Base-by-base conservation (phyloP, 805 yeast species). In the Jamesozyma gamospora region DNA sequence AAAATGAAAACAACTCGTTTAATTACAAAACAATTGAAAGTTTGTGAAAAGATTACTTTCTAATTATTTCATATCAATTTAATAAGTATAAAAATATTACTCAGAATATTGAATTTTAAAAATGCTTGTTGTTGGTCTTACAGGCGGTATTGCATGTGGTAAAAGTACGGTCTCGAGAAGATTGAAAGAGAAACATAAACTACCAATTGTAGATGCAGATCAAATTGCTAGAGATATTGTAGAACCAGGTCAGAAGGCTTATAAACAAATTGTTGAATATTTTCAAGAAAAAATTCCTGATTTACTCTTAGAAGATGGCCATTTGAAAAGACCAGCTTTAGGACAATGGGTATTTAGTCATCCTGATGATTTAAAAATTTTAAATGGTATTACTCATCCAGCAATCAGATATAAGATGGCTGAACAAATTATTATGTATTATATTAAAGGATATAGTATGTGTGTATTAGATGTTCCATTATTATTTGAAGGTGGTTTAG, bases 131-230 rank as follows among this genome's bases (percentile, higher is more conserved):
- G 72, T 92, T 5, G 99, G 99, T 1, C 71, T 92, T n/a, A 92
- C 98, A 0, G 99, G 99, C 2, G 96, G 96, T 1, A 92, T 92
- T 36, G 95, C 96, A 4, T 73, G 92, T n/a, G 99, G 99, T 3
- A 92, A 92, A 54, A 81, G 95, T 15, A 90, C 97, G 0, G 96
- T 84, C 0, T 84, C 96, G 0, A 54, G 63, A 14, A 59, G 72
- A 28, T 62, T 92, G 10, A 45, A 58, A 4, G 71, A 74, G 9
- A 62, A 74, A 10, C 70, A 78, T 52, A 54, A 66, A 2, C 43
- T 82, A 4, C 70, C 81, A 0, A 61, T 92, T 1, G 70, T 92
- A 1, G 98, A 92, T 64, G 97, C 98, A 1, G 99, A 92, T 58
- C 58, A 74, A 36, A 80, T 94, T 33, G 97, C 98, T 0, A 72